Base-by-base conservation (phyloP, 129 eudicot genomes). In the Apium graveolens region DNA sequence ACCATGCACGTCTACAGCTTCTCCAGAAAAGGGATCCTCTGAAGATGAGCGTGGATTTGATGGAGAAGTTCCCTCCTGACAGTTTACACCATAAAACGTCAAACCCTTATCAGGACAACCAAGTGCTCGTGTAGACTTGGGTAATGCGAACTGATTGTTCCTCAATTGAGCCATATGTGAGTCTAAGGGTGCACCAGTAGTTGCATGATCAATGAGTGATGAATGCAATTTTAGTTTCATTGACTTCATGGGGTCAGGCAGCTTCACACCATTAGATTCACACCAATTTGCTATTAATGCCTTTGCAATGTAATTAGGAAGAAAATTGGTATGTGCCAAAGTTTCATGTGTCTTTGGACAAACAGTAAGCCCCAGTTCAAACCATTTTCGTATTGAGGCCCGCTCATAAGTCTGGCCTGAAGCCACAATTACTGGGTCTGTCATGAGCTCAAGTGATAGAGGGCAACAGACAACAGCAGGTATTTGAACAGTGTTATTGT, bases 401-500 rank as follows among this genome's bases (percentile, higher is more conserved):
- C 98, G 88, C 82, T 95, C 98, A 55, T 91, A 95, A 5, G 98
- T 95, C 79, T 95, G 98, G 35, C 98, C 98, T 62, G 97, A 92
- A 44, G 96, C 88, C 55, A 95, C 98, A 85, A 95, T 95, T 7
- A 95, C 98, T 75, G 98, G 98, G 82, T 95, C 98, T 5, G 94
- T 88, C 97, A 95, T 95, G 81, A 95, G 88, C 75, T 95, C 96
- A 76, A 95, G 97, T 41, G 98, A 95, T n/a, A 95, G 84, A 44
- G 98, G 98, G 87, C 98, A 95, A 76, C 97, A 91, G 71, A 95
- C 92, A 82, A 90, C 98, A 43, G 96, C 80, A 73, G 98, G 98
- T 76, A 92, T 92, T n/a, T 87, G 83, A 31, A 95, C 96, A 68
- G 90, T 88, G 60, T 84, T 85, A 74, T 82, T 79, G 82, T 83